Evolutionary conservation across 306 rosid species (phyloP).

Genomic region (Rosa rugosa): DNA sequence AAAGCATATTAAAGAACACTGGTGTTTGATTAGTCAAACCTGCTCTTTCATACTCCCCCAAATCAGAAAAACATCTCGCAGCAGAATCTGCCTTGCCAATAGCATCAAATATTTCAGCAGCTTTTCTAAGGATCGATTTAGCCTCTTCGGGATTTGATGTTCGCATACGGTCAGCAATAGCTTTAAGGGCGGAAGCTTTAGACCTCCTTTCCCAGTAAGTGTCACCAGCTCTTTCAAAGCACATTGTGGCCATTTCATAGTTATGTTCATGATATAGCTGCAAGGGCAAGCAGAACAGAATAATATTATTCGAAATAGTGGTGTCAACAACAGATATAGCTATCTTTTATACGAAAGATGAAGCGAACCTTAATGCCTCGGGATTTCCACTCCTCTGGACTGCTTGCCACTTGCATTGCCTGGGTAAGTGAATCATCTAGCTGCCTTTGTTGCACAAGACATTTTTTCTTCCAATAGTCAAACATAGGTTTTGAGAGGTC

Average conservation of each 20-base stretch:
- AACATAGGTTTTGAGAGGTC: slow-evolving; percentile 41
- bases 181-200: slow-evolving; percentile 65
- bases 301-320: neutral
- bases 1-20: neutral
- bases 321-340: neutral
- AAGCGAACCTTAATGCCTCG: slow-evolving; percentile 52
- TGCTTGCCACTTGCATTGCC: slow-evolving; percentile 54
- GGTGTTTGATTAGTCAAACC: slow-evolving; percentile 37
- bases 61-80: slow-evolving; percentile 63
- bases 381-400: slow-evolving; percentile 51
- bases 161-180: slow-evolving; percentile 46
- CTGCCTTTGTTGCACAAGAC: slow-evolving; percentile 45
- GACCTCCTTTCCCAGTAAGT: slow-evolving; percentile 70
- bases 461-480: slow-evolving; percentile 54
- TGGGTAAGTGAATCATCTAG: slow-evolving; percentile 45
- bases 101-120: slow-evolving; percentile 70
- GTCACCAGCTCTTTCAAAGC: slow-evolving; percentile 78
- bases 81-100: slow-evolving; percentile 62
- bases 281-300: neutral
- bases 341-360: neutral
- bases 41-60: slow-evolving; percentile 66
- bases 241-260: slow-evolving; percentile 70
- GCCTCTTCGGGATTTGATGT: slow-evolving; percentile 46
- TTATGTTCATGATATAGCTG: slow-evolving; percentile 65
- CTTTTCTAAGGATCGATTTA: slow-evolving; percentile 61